Base-by-base conservation (phyloP, 345 rosid species). In the Brassica incana region DNA sequence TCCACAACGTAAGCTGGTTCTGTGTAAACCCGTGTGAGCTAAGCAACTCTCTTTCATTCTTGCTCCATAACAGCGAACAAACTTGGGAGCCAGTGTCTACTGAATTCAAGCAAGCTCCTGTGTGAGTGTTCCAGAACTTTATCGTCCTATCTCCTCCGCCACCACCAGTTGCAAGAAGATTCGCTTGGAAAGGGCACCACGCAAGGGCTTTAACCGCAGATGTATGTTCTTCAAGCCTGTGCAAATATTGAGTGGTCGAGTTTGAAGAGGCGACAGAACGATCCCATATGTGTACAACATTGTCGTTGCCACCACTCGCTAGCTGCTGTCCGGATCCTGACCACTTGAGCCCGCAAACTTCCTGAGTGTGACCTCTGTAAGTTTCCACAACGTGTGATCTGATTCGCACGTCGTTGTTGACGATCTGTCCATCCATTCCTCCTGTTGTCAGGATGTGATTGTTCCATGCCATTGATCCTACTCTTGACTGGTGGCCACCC, bases 181-280 rank as follows among this genome's bases (percentile, higher is more conserved):
- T 78, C 10, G 71, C 82, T 74, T 82, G 85, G 80, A 82, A 82
- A n/a, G 85, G 85, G 71, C 85, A 85, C 88, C 88, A 87, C 1
- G 88, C 88, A 15, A 87, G 87, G n/a, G 90, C 90, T 61, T 87
- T 87, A 2, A 87, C 90, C 0, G 87, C 88, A 63, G 88, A 71
- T 32, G 81, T 84, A 35, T 87, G 90, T 0, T 85, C 87, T 33
- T 85, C 81, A 5, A 85, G 79, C 68, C 86, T 74, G 81, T 71
- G 86, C 0, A 33, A 80, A 65, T 43, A 85, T 76, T 78, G 85
- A 0, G 85, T 78, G n/a, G 83, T 66, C 3, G 85, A 82, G 79
- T 80, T 83, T 45, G 84, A 82, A 15, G 86, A 85, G 8, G 86
- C 84, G 1, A 69, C 60, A 8, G 85, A 82, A 52, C 86, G 83